Evolutionary conservation across 164 flowering plant species (phyloP), one percentile per base, ranked within the genome.

Genomic region (Dillenia turbinata): DNA sequence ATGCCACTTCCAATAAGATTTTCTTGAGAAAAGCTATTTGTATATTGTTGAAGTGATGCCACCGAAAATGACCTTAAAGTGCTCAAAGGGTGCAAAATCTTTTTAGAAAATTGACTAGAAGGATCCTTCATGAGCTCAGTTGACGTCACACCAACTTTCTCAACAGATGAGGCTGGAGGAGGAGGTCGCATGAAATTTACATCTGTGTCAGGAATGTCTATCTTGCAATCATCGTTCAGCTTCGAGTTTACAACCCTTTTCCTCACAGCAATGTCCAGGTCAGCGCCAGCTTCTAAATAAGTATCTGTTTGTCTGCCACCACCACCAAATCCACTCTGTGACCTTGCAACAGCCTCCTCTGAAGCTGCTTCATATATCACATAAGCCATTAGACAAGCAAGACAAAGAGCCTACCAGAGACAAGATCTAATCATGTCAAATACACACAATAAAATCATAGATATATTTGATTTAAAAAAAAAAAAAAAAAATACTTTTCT

Each of bases 1-100:
- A 66, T 69, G 64, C 97, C 96, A 58, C 69, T 69, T 57, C 97
- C 98, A 66, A 90, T 67, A 54, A 81, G 80, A 78, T 85, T 85
- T 60, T 80, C 92, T 73, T 78, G 83, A 62, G 91, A 77, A 75
- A 93, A 90, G 72, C 91, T 89, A 55, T 84, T 73, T 47, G 96
- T 90, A 64, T 68, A 85, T 66, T 90, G 85, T 70, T 93, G 98
- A 71, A 90, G 94, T 13, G 80, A 71, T 49, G 91, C 92, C 69
- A 89, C 61, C 45, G 86, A 79, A 70, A 83, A 93, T 60, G 69
- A 56, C 52, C 65, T 75, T 17, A 75, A 68, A 61, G 94, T 78
- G 59, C 54, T 60, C 13, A 71, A 57, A 12, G 48, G 58, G 49
- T 62, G 69, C 54, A 54, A 33, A 65, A 50, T 59, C 62, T 66